These are phyloP conservation scores for Sphaceloma murrayae DNA, from an alignment of 2,329 filamentous ascomycete species.

Conservation along the genomic window DNA sequence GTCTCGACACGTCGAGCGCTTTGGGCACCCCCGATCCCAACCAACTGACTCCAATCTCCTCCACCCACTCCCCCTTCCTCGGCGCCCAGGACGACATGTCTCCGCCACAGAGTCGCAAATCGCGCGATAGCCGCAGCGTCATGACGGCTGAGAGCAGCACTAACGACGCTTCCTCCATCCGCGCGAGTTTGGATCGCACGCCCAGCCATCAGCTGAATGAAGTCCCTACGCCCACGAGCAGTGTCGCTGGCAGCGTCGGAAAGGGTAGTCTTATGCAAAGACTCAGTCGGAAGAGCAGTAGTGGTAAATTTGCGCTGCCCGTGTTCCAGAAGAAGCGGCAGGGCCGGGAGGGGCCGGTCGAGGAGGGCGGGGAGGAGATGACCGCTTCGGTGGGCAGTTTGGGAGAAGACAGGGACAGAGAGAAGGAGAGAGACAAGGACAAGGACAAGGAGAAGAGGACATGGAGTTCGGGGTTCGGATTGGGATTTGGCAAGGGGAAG, in stretches of 20 bases:
- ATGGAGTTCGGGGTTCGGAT: background rate
- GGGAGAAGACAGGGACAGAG: constrained; percentile 28
- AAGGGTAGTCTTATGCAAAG: constrained; percentile 43
- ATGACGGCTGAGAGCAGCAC: constrained; percentile 29
- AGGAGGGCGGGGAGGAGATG: constrained; percentile 33
- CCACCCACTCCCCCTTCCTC: constrained; percentile 19
- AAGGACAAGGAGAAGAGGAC: constrained; percentile 24
- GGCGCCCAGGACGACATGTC: constrained; percentile 24
- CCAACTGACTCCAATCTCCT: constrained; percentile 6
- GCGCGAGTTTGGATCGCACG: constrained; percentile 34
- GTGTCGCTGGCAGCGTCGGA: constrained; percentile 26
- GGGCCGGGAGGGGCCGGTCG: constrained; percentile 24
- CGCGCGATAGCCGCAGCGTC: constrained; percentile 37
- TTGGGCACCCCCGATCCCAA: constrained; percentile 13
- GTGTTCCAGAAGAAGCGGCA: constrained; percentile 30
- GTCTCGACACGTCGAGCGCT: constrained; percentile 11
- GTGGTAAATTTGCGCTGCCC: constrained; percentile 36
- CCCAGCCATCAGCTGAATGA: constrained; percentile 32
- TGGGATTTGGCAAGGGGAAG: constrained; percentile 20
- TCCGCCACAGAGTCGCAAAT: constrained; percentile 32
- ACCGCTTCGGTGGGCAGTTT: constrained; percentile 20
- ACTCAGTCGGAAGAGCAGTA: constrained; percentile 39
- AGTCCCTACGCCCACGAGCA: constrained; percentile 18
- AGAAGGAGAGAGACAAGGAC: constrained; percentile 24
- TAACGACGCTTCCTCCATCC: constrained; percentile 24